Conservation (phyloP, 805 yeast genomes). For the Saccharomycopsis schoenii region DNA sequence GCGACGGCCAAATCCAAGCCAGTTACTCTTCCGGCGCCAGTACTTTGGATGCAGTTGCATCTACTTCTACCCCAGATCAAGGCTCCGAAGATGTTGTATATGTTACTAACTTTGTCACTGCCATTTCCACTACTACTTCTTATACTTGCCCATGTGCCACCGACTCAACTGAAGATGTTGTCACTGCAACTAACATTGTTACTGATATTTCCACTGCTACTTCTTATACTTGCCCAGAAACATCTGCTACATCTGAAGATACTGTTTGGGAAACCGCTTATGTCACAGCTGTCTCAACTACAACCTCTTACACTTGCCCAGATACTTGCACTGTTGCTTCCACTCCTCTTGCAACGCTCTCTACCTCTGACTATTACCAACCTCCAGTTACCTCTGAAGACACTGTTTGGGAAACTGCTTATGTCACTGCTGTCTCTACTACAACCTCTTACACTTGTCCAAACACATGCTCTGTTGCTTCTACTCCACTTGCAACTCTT, state of each 20-base stretch:
- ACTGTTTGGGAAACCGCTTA: constrained; percentile 17
- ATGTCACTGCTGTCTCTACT: constrained; percentile 18
- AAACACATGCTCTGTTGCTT: background rate
- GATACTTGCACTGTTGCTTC: background rate
- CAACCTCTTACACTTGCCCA: constrained; percentile 11
- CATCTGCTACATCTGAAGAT: constrained; percentile 6
- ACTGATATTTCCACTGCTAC: constrained; percentile 8
- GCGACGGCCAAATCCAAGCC: constrained; percentile 19
- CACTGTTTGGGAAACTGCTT: constrained; percentile 15
- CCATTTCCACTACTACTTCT: constrained; percentile 12
- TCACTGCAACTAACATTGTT: constrained; percentile 5
- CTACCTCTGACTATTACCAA: constrained; percentile 10
- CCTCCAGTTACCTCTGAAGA: constrained; percentile 15
- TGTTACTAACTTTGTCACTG: constrained; percentile 17
- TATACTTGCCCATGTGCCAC: constrained; percentile 9
- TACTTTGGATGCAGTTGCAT: constrained; percentile 6
- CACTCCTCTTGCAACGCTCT: background rate
- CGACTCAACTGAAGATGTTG: constrained; percentile 3
- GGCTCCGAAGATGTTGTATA: constrained; percentile 14
- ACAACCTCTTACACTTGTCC: constrained; percentile 11
- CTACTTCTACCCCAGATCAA: constrained; percentile 6
- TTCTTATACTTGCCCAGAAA: constrained; percentile 10
- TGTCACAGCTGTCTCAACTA: constrained; percentile 18
- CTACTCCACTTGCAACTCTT: background rate
- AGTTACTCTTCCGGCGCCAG: constrained; percentile 8